These are phyloP conservation scores for Monilinia aucupariae DNA, from an alignment of 2,329 filamentous ascomycete species.

Conservation along the genomic window DNA sequence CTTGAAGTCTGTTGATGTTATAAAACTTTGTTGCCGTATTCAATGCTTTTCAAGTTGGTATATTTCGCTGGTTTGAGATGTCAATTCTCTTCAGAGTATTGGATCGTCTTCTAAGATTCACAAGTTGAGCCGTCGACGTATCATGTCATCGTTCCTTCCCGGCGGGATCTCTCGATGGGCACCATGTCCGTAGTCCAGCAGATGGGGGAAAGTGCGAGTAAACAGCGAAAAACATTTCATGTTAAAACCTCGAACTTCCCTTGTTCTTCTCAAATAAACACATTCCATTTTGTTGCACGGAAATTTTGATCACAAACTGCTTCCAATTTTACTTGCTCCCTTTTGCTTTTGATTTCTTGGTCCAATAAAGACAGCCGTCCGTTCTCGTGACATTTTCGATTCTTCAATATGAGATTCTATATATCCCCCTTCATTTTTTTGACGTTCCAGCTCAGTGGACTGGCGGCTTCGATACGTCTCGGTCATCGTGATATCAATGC, in stretches of 20 bases:
- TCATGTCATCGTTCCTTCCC: conserved; percentile 2
- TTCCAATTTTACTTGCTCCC: conserved; percentile 13
- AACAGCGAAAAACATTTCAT: neutral
- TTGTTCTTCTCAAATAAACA: neutral
- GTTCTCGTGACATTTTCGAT: conserved; percentile 12
- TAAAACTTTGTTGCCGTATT: neutral
- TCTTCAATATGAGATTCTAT: neutral
- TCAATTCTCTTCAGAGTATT: neutral
- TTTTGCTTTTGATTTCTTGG: conserved; percentile 3
- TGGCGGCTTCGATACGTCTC: conserved; percentile 20
- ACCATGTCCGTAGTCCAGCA: neutral
- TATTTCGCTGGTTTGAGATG: neutral
- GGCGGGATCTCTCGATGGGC: neutral
- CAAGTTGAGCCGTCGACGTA: neutral
- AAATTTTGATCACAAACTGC: conserved; percentile 16
- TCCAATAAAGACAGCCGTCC: conserved; percentile 1
- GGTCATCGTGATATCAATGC: conserved; percentile 24
- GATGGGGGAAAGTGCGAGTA: neutral
- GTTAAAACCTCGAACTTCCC: neutral
- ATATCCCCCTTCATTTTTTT: conserved; percentile 10
- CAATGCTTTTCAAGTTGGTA: neutral
- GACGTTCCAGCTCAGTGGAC: neutral
- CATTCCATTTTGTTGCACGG: conserved; percentile 3
- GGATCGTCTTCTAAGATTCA: neutral
- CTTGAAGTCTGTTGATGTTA: neutral